These are phyloP conservation scores for Saccharomyces paradoxus DNA, from an alignment of 805 yeast species.

Conservation along the genomic window DNA sequence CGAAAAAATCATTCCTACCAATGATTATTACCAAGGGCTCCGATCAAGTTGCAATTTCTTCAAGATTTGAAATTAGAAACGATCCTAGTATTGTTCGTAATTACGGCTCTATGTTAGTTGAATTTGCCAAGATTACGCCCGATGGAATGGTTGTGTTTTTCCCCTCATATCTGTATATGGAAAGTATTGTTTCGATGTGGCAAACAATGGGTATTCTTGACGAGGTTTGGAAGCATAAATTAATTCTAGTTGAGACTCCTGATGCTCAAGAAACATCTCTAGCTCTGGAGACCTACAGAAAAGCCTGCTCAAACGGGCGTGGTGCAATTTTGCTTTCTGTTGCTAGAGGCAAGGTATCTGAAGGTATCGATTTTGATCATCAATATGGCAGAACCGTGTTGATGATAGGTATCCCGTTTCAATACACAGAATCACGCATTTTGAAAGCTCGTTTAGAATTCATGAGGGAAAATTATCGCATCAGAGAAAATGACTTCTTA, in stretches of 20 bases:
- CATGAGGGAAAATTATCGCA: slow-evolving; percentile 83
- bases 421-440: slow-evolving; percentile 94
- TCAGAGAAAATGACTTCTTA: slow-evolving; percentile 85
- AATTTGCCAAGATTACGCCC: slow-evolving; percentile 90
- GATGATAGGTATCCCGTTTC: slow-evolving; percentile 99
- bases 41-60: slow-evolving; percentile 94
- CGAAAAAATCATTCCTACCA: slow-evolving; percentile 87
- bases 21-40: slow-evolving; percentile 95
- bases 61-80: slow-evolving; percentile 92
- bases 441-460: slow-evolving; percentile 92
- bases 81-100: slow-evolving; percentile 97
- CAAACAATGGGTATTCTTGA: slow-evolving; percentile 96
- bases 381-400: slow-evolving; percentile 95
- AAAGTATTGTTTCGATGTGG: slow-evolving; percentile 96
- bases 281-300: slow-evolving; percentile 90
- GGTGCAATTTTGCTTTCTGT: slow-evolving; percentile 95
- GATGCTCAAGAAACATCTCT: slow-evolving; percentile 97
- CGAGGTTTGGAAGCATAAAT: slow-evolving; percentile 96
- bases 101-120: slow-evolving; percentile 86
- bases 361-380: slow-evolving; percentile 98
- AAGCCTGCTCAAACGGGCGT: slow-evolving; percentile 94
- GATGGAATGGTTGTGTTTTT: slow-evolving; percentile 97
- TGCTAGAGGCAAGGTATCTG: slow-evolving; percentile 98
- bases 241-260: slow-evolving; percentile 94
- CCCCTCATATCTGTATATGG: slow-evolving; percentile 96